These are phyloP conservation scores for Chara braunii DNA, from an alignment of 139 green algal genomes.

Conservation along the genomic window DNA sequence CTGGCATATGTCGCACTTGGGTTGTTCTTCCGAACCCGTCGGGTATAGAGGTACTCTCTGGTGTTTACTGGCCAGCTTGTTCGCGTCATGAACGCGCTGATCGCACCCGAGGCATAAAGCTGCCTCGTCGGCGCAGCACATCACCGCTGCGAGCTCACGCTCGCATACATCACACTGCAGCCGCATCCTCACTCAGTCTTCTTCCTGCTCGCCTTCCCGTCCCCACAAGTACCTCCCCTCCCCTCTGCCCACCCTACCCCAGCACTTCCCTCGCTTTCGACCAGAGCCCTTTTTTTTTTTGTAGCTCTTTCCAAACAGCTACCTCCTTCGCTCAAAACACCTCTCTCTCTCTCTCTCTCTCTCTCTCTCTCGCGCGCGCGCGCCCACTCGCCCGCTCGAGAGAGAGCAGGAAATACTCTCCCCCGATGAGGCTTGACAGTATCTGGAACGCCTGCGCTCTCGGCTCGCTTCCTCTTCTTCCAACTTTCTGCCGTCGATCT, in stretches of 20 bases:
- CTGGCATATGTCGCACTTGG: constrained; percentile 42
- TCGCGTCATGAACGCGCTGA: constrained; percentile 29
- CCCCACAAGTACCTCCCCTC: not conserved
- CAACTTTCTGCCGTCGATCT: too few species aligned
- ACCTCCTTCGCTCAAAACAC: too few species aligned
- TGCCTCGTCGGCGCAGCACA: constrained; percentile 41
- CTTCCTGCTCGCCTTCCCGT: not conserved
- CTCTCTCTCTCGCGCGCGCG: too few species aligned
- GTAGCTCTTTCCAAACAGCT: too few species aligned
- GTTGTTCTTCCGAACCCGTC: not conserved
- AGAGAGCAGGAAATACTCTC: too few species aligned
- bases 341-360: too few species aligned
- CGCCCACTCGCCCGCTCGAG: too few species aligned
- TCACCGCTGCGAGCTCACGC: constrained; percentile 15
- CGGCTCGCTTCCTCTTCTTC: too few species aligned
- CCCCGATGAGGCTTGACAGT: too few species aligned
- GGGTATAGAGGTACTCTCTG: constrained; percentile 17
- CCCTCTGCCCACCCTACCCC: not conserved
- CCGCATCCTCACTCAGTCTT: constrained; percentile 15
- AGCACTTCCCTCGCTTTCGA: too few species aligned
- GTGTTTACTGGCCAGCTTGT: constrained; percentile 37
- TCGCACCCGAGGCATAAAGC: constrained; percentile 41
- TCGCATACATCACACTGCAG: constrained; percentile 42
- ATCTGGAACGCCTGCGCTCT: too few species aligned
- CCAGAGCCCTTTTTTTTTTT: too few species aligned